Evolutionary conservation across 768 basidiomycete genomes (phyloP).

Genomic region (Amanita jacksonii): DNA sequence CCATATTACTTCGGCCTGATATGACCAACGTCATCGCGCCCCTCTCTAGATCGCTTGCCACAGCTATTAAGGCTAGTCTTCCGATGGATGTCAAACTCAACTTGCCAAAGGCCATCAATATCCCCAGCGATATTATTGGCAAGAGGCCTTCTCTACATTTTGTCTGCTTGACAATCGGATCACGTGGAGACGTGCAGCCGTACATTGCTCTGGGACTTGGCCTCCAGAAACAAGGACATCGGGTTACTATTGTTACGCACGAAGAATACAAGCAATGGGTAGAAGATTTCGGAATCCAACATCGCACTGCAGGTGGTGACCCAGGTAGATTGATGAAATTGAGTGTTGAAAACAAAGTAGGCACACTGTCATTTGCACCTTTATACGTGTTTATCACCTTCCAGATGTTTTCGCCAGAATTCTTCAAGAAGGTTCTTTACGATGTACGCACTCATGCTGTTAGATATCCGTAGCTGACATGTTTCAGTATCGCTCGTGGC

Average conservation of each 20-base stretch:
- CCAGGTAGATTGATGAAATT: conserved; percentile 63
- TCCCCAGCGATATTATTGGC: conserved; percentile 27
- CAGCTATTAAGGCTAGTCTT: conserved; percentile 19
- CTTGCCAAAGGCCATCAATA: conserved; percentile 39
- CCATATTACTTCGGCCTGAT: conserved; percentile 12
- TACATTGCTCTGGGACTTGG: conserved; percentile 47
- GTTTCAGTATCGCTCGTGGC: conserved; percentile 51
- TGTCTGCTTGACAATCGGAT: conserved; percentile 56
- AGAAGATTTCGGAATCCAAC: conserved; percentile 46
- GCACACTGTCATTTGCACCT: not conserved
- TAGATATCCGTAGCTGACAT: not conserved
- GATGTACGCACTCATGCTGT: conserved; percentile 28
- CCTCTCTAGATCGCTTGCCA: conserved; percentile 30
- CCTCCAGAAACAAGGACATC: conserved; percentile 38
- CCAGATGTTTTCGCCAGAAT: conserved; percentile 65
- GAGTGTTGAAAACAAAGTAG: conserved; percentile 31
- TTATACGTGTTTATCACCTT: not conserved
- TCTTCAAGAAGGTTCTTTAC: conserved; percentile 53
- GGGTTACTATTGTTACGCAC: conserved; percentile 50
- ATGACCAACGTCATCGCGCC: conserved; percentile 35
- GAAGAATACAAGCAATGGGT: conserved; percentile 48
- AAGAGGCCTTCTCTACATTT: conserved; percentile 37
- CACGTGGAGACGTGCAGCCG: conserved; percentile 56
- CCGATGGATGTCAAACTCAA: conserved; percentile 19
- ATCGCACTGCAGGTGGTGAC: conserved; percentile 59